These are phyloP conservation scores for Rickenella mellea DNA, from an alignment of 768 basidiomycete species.

Conservation along the genomic window DNA sequence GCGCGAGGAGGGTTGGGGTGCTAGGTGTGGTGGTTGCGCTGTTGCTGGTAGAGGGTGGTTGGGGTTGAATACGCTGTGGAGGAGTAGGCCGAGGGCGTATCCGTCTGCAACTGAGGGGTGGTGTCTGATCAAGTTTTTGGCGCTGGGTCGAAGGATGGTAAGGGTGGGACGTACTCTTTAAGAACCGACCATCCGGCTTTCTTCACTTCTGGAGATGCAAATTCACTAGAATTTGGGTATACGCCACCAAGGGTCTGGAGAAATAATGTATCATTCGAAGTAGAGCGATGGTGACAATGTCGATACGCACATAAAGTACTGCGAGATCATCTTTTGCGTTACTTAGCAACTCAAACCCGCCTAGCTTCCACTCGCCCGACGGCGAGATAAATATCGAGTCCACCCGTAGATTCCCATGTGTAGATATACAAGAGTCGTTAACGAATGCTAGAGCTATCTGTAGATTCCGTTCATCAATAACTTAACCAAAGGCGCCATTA, in stretches of 20 bases:
- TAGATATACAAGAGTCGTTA: conserved; percentile 73
- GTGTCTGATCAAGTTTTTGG: conserved; percentile 18
- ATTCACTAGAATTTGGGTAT: conserved; percentile 49
- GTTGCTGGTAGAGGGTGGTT: conserved; percentile 61
- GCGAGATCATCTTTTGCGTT: conserved; percentile 71
- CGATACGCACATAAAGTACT: conserved; percentile 66
- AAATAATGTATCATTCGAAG: conserved; percentile 5
- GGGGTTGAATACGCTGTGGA: conserved; percentile 86
- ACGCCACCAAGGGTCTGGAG: conserved; percentile 57
- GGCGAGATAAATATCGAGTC: conserved; percentile 83
- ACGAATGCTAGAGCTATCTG: conserved; percentile 87
- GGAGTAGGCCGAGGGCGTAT: conserved; percentile 80
- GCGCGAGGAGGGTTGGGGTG: conserved; percentile 64
- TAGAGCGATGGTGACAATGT: not conserved
- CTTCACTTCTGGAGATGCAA: conserved; percentile 80
- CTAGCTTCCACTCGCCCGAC: conserved; percentile 94
- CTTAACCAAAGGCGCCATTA: conserved; percentile 3
- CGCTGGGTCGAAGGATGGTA: conserved; percentile 21
- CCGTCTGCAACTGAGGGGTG: conserved; percentile 67
- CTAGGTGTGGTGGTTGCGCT: conserved; percentile 63
- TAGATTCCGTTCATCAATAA: conserved; percentile 1
- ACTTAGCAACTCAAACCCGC: conserved; percentile 87
- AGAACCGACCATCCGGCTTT: conserved; percentile 76
- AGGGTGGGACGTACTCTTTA: conserved; percentile 51
- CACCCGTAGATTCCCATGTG: conserved; percentile 72